A percentile compares a stretch with the other conserved stretches of the same genome.
Conservation (phyloP, 106 monocot genomes). For the Dendrobium chrysotoxum region DNA sequence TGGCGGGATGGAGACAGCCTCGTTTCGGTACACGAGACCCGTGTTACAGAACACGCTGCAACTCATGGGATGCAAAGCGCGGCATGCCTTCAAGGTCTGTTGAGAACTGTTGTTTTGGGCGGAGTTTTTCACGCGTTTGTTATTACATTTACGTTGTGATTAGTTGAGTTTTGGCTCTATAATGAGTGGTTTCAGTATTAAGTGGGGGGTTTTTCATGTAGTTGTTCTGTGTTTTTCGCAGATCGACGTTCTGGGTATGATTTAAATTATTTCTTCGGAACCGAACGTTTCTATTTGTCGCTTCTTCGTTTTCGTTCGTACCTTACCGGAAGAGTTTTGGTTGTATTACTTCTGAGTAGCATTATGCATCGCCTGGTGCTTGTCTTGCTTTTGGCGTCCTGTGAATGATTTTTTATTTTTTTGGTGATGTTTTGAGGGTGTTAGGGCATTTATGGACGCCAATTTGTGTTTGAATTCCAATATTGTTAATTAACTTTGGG, state of each 20-base stretch:
- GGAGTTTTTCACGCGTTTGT: neutral
- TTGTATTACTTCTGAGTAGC: neutral
- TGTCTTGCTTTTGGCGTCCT: neutral
- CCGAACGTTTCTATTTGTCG: no score
- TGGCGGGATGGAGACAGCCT: neutral
- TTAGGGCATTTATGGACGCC: neutral
- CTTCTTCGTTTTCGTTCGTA: neutral
- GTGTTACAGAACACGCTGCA: slow-evolving; percentile 77
- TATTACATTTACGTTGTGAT: no score
- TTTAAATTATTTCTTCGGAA: neutral
- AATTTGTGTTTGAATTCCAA: neutral
- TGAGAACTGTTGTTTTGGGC: neutral
- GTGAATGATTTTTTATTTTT: neutral
- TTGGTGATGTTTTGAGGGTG: neutral
- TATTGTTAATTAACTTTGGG: neutral
- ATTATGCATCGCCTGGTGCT: neutral
- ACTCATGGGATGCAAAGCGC: slow-evolving; percentile 82
- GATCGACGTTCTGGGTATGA: no score
- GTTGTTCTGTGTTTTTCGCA: no score
- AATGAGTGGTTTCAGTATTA: no score
- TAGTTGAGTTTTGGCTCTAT: neutral
- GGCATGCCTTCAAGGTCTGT: slow-evolving; percentile 83
- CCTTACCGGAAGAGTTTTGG: neutral
- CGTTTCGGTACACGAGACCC: slow-evolving; percentile 69
- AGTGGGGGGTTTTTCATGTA: no score